Evolutionary conservation across 2,329 filamentous ascomycete genomes (phyloP).

Genomic region (Dactylellina haptotyla): DNA sequence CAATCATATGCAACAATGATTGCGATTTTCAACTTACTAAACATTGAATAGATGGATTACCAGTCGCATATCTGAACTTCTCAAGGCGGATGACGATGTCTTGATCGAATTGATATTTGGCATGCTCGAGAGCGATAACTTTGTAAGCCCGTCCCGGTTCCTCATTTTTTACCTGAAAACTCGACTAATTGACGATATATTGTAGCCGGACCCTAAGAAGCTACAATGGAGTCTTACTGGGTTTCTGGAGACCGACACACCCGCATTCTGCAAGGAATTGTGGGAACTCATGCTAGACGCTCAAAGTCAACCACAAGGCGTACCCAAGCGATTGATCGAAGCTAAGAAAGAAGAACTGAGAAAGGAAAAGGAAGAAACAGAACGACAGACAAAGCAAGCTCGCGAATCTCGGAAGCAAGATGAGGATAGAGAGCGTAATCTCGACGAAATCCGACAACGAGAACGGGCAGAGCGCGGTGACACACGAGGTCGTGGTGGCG

Average conservation of each 20-base stretch:
- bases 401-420: constrained; percentile 77
- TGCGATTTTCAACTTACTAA: background rate
- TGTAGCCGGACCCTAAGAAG: constrained; percentile 93
- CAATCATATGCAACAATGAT: background rate
- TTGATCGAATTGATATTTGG: constrained; percentile 85
- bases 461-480: constrained; percentile 64
- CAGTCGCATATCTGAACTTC: constrained; percentile 82
- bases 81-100: constrained; percentile 94
- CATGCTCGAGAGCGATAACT: constrained; percentile 76
- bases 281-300: constrained; percentile 93
- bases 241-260: constrained; percentile 91
- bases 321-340: constrained; percentile 92
- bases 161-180: background rate
- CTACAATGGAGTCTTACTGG: constrained; percentile 94
- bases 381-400: constrained; percentile 80
- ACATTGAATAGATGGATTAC: constrained; percentile 81
- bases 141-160: constrained; percentile 67
- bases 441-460: constrained; percentile 74
- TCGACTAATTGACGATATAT: background rate
- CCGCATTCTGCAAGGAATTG: constrained; percentile 88
- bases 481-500: constrained; percentile 64
- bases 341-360: constrained; percentile 95
- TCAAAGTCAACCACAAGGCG: constrained; percentile 85
- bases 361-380: constrained; percentile 91
- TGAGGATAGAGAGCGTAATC: constrained; percentile 75